Evolutionary conservation across 768 basidiomycete species (phyloP).

Genomic region (Lentinus tigrinus): DNA sequence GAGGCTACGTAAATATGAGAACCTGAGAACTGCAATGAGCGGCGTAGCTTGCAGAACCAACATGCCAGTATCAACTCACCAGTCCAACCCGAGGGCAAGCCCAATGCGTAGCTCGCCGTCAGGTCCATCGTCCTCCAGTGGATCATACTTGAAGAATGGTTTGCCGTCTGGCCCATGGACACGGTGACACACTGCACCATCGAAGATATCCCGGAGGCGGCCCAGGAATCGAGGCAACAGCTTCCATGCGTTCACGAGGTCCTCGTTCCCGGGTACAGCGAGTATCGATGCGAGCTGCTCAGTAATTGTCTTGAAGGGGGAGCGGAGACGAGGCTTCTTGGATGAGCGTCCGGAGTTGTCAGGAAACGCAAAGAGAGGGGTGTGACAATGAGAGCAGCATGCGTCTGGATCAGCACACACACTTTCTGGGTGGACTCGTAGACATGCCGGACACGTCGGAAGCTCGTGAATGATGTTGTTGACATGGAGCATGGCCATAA

Average conservation of each 20-base stretch:
- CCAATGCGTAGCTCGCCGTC: slow-evolving; percentile 31
- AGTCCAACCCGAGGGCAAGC: slow-evolving; percentile 31
- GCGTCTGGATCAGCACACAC: background rate
- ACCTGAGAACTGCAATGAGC: slow-evolving; percentile 25
- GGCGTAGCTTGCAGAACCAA: background rate
- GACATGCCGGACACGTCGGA: background rate
- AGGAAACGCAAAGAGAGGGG: background rate
- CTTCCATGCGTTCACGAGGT: slow-evolving; percentile 20
- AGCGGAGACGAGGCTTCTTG: background rate
- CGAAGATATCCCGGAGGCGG: slow-evolving; percentile 26
- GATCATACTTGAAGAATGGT: slow-evolving; percentile 26
- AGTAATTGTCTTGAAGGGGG: slow-evolving; percentile 10
- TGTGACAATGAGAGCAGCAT: background rate
- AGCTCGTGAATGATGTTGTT: background rate
- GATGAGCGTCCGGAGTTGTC: no score
- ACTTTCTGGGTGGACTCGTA: background rate
- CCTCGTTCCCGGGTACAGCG: slow-evolving; percentile 25
- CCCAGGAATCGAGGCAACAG: slow-evolving; percentile 3
- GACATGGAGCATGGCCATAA: background rate
- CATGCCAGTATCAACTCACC: slow-evolving; percentile 22
- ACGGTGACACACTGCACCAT: slow-evolving; percentile 26
- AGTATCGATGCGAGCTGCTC: slow-evolving; percentile 19
- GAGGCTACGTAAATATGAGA: slow-evolving; percentile 35
- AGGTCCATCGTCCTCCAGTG: slow-evolving; percentile 1
- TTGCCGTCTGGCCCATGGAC: slow-evolving; percentile 27